A percentile compares a stretch with the other conserved stretches of the same genome.
Evolutionary conservation across 306 rosid genomes (phyloP).

Genomic region (Vigna angularis): DNA sequence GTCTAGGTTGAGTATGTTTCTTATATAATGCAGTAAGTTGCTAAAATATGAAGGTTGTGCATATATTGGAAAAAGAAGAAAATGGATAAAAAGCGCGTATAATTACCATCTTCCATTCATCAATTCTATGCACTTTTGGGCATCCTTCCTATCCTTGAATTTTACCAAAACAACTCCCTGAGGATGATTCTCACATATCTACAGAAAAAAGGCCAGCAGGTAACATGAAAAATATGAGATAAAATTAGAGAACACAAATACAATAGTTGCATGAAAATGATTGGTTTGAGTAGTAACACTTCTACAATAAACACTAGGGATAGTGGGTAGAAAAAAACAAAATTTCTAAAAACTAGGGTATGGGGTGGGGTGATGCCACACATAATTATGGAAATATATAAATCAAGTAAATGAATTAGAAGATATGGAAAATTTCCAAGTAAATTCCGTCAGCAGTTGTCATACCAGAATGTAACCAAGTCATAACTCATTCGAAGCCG

Average conservation of each 20-base stretch:
- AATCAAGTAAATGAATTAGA: slow-evolving; percentile 9
- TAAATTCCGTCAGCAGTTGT: not conserved
- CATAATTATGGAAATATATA: slow-evolving; percentile 5
- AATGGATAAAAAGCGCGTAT: slow-evolving; percentile 1
- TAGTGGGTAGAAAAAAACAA: not conserved
- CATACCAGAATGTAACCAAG: not conserved
- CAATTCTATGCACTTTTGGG: slow-evolving; percentile 87
- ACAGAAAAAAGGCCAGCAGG: slow-evolving; percentile 28
- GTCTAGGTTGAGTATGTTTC: slow-evolving; percentile 24
- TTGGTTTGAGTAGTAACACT: slow-evolving; percentile 1
- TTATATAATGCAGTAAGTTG: slow-evolving; percentile 23
- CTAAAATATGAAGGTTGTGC: slow-evolving; percentile 15
- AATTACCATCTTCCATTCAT: slow-evolving; percentile 98
- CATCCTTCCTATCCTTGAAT: slow-evolving; percentile 92
- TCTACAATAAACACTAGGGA: not conserved
- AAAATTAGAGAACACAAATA: slow-evolving; percentile 22
- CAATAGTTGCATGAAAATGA: slow-evolving; percentile 23
- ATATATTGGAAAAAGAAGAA: slow-evolving; percentile 1
- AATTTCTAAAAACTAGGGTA: slow-evolving; percentile 24
- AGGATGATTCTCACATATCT: slow-evolving; percentile 99
- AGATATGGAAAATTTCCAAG: not conserved
- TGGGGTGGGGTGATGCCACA: not conserved
- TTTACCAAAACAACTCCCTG: slow-evolving; percentile 93
- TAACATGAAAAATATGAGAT: slow-evolving; percentile 20
- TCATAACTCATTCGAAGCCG: not conserved